Base-by-base conservation (phyloP, 768 basidiomycete species). In the Hygrophoropsis aurantiaca region DNA sequence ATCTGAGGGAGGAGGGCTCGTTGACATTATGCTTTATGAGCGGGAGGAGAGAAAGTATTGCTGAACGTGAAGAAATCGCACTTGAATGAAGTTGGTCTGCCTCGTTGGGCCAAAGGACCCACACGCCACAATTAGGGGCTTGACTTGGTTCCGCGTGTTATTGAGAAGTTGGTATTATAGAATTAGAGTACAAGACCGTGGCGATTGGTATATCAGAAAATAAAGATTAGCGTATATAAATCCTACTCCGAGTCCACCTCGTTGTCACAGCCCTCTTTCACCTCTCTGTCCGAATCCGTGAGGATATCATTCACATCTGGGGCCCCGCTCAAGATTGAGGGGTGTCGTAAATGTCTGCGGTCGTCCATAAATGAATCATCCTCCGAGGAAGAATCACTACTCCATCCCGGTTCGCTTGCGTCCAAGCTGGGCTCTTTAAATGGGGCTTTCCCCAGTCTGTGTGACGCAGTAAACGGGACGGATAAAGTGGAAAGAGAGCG, bases 311-410 rank as follows among this genome's bases (percentile, higher is more conserved):
- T 30, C 27, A 30, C 27, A 30, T 13, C 27, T 30, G 27, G 27
- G 13, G 27, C 27, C 27, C 7, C 6, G 27, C 27, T 30, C 27
- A 38, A n/a, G n/a, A 27, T 26, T 20, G 46, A 25, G n/a, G 32
- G 46, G 49, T 44, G 24, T 20, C 51, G 39, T 21, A 25, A 8
- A 15, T 35, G 39, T 36, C 44, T 56, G 9, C 47, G 51, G 16
- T 59, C 56, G 34, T 54, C 47, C 11, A 53, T 36, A 3, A 55
- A 47, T 11, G 60, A 41, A 35, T 67, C 71, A 40, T 74, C 76
- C 26, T 78, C 81, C 13, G 78, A 79, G 10, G 81, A 82, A 44
- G 75, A 82, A 56, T 83, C 81, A 42, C 78, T 84, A 53, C 80
- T 80, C 80, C 81, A 83, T 2, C 59, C 58, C 35, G 64, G 62